phyloP scores from a whole-genome alignment of 345 rosid species.

The Gossypium raimondii region DNA sequence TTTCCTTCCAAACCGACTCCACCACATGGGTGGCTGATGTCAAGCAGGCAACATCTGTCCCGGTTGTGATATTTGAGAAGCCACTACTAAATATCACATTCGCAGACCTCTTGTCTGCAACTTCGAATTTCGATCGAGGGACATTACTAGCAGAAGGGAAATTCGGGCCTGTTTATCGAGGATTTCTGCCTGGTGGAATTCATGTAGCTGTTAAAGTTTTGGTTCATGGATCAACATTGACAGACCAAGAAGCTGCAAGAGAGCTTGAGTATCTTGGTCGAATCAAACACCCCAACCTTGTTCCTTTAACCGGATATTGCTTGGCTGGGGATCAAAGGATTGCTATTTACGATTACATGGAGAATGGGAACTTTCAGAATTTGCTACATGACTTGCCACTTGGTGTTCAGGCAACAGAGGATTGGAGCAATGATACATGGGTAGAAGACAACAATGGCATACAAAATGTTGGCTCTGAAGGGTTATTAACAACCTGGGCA shows the following conservation, averaged over 20 bases:
- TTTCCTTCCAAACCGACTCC: constrained; percentile 87
- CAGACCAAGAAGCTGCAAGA: constrained; percentile 84
- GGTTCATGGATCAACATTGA: constrained; percentile 83
- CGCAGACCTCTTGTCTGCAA: constrained; percentile 84
- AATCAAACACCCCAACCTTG: constrained; percentile 84
- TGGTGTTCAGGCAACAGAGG: constrained; percentile 69
- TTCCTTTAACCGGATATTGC: constrained; percentile 88
- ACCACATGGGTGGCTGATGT: constrained; percentile 95
- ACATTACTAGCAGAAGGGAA: constrained; percentile 89
- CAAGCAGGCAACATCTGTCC: constrained; percentile 73
- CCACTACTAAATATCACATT: constrained; percentile 83
- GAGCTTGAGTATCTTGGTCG: constrained; percentile 90
- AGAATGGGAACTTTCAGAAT: constrained; percentile 91
- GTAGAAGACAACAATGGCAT: constrained; percentile 63
- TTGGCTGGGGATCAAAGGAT: constrained; percentile 92
- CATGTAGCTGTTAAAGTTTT: constrained; percentile 94
- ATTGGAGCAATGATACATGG: constrained; percentile 90
- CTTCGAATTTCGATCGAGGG: constrained; percentile 78
- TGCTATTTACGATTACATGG: constrained; percentile 93
- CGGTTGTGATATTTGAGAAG: constrained; percentile 81
- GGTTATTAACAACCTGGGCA: constrained; percentile 64
- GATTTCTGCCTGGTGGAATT: constrained; percentile 82
- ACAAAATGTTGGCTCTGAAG: constrained; percentile 59
- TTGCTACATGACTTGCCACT: constrained; percentile 85
- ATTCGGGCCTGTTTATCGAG: constrained; percentile 92